These are phyloP conservation scores for Epichloe hybrida DNA, from an alignment of 2,329 filamentous ascomycete genomes.

Conservation along the genomic window DNA sequence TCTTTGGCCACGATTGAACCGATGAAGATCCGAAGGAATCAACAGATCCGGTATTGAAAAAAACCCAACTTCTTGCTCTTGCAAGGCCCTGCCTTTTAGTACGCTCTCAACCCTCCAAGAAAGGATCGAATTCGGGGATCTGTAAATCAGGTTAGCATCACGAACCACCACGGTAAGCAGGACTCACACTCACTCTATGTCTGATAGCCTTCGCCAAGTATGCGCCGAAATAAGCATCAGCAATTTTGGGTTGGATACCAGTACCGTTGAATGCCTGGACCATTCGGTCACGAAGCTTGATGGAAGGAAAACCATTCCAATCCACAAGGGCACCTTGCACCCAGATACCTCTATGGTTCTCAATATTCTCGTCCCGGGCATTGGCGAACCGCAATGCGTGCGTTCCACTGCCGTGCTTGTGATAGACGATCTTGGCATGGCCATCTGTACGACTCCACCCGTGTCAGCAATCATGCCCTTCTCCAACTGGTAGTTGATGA, in stretches of 20 bases:
- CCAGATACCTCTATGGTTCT: slow-evolving; percentile 20
- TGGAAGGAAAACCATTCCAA: slow-evolving; percentile 5
- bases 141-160: not conserved
- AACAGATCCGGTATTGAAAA: too few species aligned
- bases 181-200: slow-evolving; percentile 1
- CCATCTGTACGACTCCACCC: slow-evolving; percentile 3
- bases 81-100: too few species aligned
- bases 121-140: not conserved
- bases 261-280: slow-evolving; percentile 1
- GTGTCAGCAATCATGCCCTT: not conserved
- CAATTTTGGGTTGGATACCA: slow-evolving; percentile 6
- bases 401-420: slow-evolving; percentile 20
- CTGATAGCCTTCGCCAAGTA: slow-evolving; percentile 5
- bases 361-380: slow-evolving; percentile 9
- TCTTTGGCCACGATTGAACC: too few species aligned
- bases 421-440: slow-evolving; percentile 20
- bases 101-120: not conserved
- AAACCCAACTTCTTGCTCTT: too few species aligned
- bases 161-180: not conserved
- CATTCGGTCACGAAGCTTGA: slow-evolving; percentile 6
- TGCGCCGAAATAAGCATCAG: slow-evolving; percentile 2
- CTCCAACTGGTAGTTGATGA: too few species aligned
- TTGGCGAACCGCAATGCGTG: slow-evolving; percentile 19
- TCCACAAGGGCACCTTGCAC: slow-evolving; percentile 12
- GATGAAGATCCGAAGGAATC: too few species aligned